Evolutionary conservation across 208 protist species (phyloP), one percentile per base, ranked within the genome.

Genomic region (Plasmodiophora brassicae): DNA sequence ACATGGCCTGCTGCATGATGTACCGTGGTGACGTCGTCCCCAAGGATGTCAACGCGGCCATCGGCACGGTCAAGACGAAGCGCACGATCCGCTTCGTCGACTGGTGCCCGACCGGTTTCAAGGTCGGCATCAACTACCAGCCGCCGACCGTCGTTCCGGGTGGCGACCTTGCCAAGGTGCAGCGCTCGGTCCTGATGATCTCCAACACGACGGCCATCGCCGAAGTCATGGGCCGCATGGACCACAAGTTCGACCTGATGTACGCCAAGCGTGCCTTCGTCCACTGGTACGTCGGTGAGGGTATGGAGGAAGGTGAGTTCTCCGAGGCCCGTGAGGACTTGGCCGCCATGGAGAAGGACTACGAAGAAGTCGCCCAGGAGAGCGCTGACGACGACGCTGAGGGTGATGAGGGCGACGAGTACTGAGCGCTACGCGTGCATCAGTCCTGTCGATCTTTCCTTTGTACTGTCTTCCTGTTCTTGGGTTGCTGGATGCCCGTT

Each of bases 21-120:
- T 99, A 98, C 94, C 96, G 97, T 91, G 97, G 97, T 91, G 96
- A 98, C 90, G 95, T 99, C 72, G 96, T 98, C 84, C 96, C 96
- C 71, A 98, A 98, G 93, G 97, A 99, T 88, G 97, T 98, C 46
- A 96, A 96, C 90, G 94, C 95, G 65, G 94, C 96, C 44, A 94
- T 98, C 45, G 92, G 92, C 85, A 93, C 91, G 85, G 96, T 98
- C 94, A 97, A 97, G 94, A 97, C 94, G 87, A 97, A 98, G 91
- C 91, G 94, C 96, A 97, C 93, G 86, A 96, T 98, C 89, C 94
- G 97, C 89, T 98, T 98, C 90, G 97, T 98, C 88, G 95, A 98
- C 89, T 98, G 96, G 97, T 97, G 93, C 85, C 97, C 96, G 86
- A 97, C 95, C 87, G 96, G 97, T 88, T 98, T 98, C 96, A 98